These are phyloP conservation scores for Cladosporium sp. DNA, from an alignment of 2,329 filamentous ascomycete species.

Conservation along the genomic window DNA sequence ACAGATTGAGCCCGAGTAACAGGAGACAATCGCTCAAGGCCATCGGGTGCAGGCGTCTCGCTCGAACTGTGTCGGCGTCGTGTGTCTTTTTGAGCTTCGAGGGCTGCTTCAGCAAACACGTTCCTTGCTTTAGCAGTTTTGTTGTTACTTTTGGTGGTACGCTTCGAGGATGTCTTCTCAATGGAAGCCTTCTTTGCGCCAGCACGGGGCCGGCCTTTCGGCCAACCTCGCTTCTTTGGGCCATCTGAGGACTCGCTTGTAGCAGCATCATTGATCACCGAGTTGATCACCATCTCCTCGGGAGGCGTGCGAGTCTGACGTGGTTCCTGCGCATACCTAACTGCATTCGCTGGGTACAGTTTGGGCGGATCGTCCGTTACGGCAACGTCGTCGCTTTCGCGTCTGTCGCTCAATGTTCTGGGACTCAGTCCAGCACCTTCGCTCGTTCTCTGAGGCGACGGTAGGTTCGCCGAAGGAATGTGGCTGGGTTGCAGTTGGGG, in stretches of 20 bases:
- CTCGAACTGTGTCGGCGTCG: slow-evolving; percentile 26
- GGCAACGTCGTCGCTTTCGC: background rate
- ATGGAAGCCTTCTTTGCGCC: slow-evolving; percentile 33
- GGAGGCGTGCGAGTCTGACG: slow-evolving; percentile 39
- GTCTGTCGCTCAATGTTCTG: background rate
- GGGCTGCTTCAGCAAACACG: slow-evolving; percentile 7
- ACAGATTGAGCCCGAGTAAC: slow-evolving; percentile 24
- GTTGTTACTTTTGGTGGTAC: slow-evolving; percentile 29
- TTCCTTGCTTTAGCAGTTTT: slow-evolving; percentile 7
- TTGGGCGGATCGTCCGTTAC: background rate
- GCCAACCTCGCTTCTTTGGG: slow-evolving; percentile 35
- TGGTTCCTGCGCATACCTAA: background rate
- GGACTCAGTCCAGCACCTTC: slow-evolving; percentile 15
- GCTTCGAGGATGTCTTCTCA: slow-evolving; percentile 16
- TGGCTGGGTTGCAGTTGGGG: slow-evolving; percentile 16
- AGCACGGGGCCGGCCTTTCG: slow-evolving; percentile 45
- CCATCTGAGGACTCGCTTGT: slow-evolving; percentile 21
- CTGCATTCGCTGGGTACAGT: background rate
- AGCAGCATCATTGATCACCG: slow-evolving; percentile 22
- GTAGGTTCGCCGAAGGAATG: slow-evolving; percentile 15
- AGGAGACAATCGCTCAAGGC: background rate
- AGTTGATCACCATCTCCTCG: slow-evolving; percentile 27
- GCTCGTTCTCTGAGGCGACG: slow-evolving; percentile 22
- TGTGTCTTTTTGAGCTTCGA: slow-evolving; percentile 6
- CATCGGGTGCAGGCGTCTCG: slow-evolving; percentile 3